Evolutionary conservation across 805 yeast genomes (phyloP), one percentile per base, ranked within the genome.

Genomic region (Saccharomycopsis lassenensis): DNA sequence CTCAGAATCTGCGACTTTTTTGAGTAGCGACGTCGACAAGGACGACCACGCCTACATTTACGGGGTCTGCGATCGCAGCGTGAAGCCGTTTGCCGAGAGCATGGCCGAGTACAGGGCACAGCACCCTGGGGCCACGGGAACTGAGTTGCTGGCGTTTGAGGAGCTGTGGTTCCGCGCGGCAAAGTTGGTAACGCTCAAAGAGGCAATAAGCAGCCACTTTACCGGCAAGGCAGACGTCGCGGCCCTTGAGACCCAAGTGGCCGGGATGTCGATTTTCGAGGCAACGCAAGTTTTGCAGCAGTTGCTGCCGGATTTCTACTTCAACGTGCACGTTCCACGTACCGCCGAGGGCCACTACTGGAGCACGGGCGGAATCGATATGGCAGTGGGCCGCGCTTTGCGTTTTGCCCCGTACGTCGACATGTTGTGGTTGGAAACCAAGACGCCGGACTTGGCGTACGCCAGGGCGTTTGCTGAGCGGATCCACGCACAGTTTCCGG

Each of bases 381-480:
- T 65, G 16, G 79, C 79, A 2, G 55, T 74, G 29, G 64, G 68
- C 47, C 60, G 81, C 37, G 69, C 72, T 0, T 49, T 71, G 19
- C 62, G 62, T 1, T 74, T 59, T 51, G 72, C 77, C 4, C 79
- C 78, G 10, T 68, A 69, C 41, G 65, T 78, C 8, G 81, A 74
- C 40, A 51, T 71, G 50, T 51, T 74, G 16, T 74, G 81, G 81
- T 56, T 74, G 12, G 79, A 75, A 48, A 74, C 80, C 24, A 71
- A 72, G 50, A 62, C 65, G 3, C 81, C 81, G 14, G 65, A 72
- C 45, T 51, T 73, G 33, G 44, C 57, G 21, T 70, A 70, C 49
- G 77, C 78, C 5, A 55, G 54, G 36, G 52, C 49, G 2, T 63
- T 71, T 44, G 72, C 77, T 11, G 48, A 56, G 10, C 52, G 54